Evolutionary conservation across 2,329 filamentous ascomycete genomes (phyloP), one percentile per base, ranked within the genome.

Genomic region (Biscogniauxia mediterranea): DNA sequence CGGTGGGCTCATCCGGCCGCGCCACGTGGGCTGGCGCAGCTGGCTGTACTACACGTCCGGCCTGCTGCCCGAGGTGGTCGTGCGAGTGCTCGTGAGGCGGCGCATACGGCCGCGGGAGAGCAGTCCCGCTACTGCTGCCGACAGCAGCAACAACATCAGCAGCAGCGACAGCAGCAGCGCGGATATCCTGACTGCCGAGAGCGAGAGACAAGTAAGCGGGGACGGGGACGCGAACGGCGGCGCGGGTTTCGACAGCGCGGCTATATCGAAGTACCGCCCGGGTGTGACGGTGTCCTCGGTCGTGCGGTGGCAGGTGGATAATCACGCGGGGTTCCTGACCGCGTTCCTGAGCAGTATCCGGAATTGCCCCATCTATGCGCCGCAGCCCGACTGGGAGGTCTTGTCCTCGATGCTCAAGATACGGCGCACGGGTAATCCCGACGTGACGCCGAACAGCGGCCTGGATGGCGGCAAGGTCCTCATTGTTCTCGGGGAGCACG

Each of bases 291-390:
- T 91, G 3, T 83, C 86, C 0, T 80, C 81, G 3, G 84, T 89
- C 0, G 86, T 92, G 55, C 75, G 78, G 53, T 93, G 90, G 89
- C 91, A 94, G 74, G 76, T 92, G 20, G 77, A 80, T 42, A 71
- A 83, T 26, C 89, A 94, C 71, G 70, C 73, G 1, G 91, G 89
- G 0, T 93, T 92, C 69, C 78, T 92, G 5, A 78, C 80, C 2
- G 84, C 90, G 0, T 93, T 93, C 69, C 83, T 92, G 69, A 90
- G 86, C 60, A 87, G 84, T 28, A 88, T 94, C 66, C 82, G 87
- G 20, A 77, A 89, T 69, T 88, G 87, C 1, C 91, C 91, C 0
- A 86, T 93, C 21, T 85, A 88, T 63, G 81, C 83, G 13, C 83
- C 89, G 65, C 81, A 86, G 59, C 78, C 80, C 46, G 79, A 85